Evolutionary conservation across 805 yeast species (phyloP).

Genomic region (Danielozyma ontarioensis): DNA sequence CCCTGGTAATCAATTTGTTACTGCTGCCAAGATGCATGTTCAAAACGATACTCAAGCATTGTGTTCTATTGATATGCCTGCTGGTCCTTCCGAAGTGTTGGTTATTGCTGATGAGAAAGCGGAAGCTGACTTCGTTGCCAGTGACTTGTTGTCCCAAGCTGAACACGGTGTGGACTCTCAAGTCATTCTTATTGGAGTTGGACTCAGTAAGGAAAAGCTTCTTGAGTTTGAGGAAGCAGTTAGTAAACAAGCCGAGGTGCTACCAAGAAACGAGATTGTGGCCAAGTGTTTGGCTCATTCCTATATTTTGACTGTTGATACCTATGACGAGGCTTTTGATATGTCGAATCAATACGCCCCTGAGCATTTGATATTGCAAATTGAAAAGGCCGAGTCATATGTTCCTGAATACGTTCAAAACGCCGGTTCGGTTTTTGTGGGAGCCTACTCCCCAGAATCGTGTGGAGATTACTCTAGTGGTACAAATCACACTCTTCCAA

Average conservation of each 20-base stretch:
- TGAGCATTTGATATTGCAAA: constrained; percentile 92
- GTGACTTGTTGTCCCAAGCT: constrained; percentile 94
- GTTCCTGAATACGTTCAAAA: constrained; percentile 71
- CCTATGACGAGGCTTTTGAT: constrained; percentile 76
- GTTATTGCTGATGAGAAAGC: constrained; percentile 88
- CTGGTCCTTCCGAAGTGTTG: constrained; percentile 97
- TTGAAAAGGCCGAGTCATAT: constrained; percentile 68
- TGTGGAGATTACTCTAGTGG: constrained; percentile 99
- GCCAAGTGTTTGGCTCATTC: constrained; percentile 92
- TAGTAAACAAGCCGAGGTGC: constrained; percentile 69
- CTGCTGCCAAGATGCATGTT: constrained; percentile 98
- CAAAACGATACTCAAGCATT: constrained; percentile 93
- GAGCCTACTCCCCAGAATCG: constrained; percentile 93
- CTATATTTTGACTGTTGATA: constrained; percentile 63
- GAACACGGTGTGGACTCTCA: constrained; percentile 99
- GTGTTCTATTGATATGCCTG: constrained; percentile 98
- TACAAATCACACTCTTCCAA: constrained; percentile 97
- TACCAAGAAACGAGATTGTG: constrained; percentile 92
- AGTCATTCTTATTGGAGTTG: constrained; percentile 85
- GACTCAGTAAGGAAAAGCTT: constrained; percentile 54
- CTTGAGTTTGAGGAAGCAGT: constrained; percentile 76
- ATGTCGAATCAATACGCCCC: constrained; percentile 93
- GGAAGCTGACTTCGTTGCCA: constrained; percentile 95
- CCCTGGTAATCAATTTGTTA: constrained; percentile 98
- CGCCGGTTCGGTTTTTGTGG: constrained; percentile 97